phyloP scores from a whole-genome alignment of 2,329 filamentous ascomycete genomes.

The Drechslera avenae region DNA sequence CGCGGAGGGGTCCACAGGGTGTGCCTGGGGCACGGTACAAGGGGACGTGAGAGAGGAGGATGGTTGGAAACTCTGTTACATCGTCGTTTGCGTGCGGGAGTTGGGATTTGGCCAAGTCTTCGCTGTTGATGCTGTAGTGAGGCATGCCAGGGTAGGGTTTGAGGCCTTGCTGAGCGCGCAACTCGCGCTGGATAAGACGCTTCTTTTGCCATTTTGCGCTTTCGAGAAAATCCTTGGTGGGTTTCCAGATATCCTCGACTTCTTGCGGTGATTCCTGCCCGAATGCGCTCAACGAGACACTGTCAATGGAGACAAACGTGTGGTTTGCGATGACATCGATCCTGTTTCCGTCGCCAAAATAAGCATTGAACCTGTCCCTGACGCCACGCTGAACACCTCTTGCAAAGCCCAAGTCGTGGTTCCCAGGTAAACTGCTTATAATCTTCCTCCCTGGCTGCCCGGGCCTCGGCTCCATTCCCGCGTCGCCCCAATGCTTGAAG shows the following conservation, averaged over 20 bases:
- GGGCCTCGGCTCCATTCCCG: slow-evolving; percentile 58
- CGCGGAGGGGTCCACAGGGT: slow-evolving; percentile 84
- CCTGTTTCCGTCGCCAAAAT: slow-evolving; percentile 89
- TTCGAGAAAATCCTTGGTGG: slow-evolving; percentile 76
- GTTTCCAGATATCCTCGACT: slow-evolving; percentile 70
- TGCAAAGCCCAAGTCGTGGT: slow-evolving; percentile 93
- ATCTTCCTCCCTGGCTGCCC: slow-evolving; percentile 75
- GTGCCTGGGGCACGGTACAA: slow-evolving; percentile 81
- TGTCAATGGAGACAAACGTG: slow-evolving; percentile 89
- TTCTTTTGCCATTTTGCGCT: slow-evolving; percentile 68
- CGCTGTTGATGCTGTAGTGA: slow-evolving; percentile 65
- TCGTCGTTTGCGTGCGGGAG: slow-evolving; percentile 47
- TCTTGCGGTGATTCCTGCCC: slow-evolving; percentile 59
- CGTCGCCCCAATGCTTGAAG: slow-evolving; percentile 69
- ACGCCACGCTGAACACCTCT: slow-evolving; percentile 80
- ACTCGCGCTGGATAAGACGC: slow-evolving; percentile 70
- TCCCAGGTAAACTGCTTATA: slow-evolving; percentile 85
- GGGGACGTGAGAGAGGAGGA: slow-evolving; percentile 90
- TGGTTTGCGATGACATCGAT: slow-evolving; percentile 94
- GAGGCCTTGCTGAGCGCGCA: slow-evolving; percentile 68
- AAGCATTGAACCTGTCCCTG: slow-evolving; percentile 80
- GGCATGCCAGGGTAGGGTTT: slow-evolving; percentile 60
- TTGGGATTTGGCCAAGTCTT: slow-evolving; percentile 44
- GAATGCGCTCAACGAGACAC: slow-evolving; percentile 81
- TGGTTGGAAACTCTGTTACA: slow-evolving; percentile 75